A percentile compares a stretch with the other conserved stretches of the same genome.
Conservation (phyloP, 257 asterid genomes). For the Lycium ferocissimum region DNA sequence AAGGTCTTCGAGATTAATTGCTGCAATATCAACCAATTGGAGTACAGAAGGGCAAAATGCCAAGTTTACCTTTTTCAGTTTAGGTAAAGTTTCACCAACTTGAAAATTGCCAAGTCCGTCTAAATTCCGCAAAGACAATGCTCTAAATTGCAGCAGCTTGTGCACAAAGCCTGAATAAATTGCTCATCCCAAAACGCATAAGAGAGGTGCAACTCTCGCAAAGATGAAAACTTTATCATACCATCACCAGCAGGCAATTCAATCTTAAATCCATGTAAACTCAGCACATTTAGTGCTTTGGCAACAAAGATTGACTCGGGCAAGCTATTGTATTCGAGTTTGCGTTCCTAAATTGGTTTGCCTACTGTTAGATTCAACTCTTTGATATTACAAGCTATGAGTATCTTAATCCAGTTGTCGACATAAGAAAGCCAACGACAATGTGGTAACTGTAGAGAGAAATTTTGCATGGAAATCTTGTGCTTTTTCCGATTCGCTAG, state of each 20-base stretch:
- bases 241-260: neutral
- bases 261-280: conserved; percentile 16
- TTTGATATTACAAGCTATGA: neutral
- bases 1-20: conserved; percentile 22
- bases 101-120: neutral
- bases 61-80: neutral
- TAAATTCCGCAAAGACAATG: neutral
- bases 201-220: neutral
- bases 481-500: neutral
- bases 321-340: neutral
- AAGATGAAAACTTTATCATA: neutral
- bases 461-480: neutral
- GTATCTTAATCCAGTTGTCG: neutral
- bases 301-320: conserved; percentile 4
- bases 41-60: neutral
- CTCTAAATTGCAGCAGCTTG: conserved; percentile 25
- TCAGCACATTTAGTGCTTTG: neutral
- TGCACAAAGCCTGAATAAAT: neutral
- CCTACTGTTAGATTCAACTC: neutral
- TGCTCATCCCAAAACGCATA: neutral
- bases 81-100: neutral
- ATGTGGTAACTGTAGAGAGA: neutral
- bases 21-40: conserved; percentile 14
- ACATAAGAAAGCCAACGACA: neutral
- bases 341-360: neutral